Evolutionary conservation across 768 basidiomycete genomes (phyloP).

Genomic region (Paxillus rubicundulus): DNA sequence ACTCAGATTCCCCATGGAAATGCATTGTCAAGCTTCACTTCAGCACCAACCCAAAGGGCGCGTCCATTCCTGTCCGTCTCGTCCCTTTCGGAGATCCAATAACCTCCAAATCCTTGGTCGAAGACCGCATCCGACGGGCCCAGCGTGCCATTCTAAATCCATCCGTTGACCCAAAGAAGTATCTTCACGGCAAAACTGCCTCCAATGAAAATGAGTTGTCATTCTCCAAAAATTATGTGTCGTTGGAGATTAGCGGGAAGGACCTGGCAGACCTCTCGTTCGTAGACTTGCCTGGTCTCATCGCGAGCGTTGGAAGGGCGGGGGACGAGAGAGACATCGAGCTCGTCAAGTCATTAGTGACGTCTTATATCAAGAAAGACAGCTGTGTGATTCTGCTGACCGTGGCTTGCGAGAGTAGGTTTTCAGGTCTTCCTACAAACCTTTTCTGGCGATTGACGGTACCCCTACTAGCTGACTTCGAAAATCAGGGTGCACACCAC

Average conservation of each 20-base stretch:
- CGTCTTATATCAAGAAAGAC: too few species aligned
- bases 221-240: constrained; percentile 53
- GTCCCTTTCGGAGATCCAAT: constrained; percentile 46
- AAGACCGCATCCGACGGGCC: constrained; percentile 59
- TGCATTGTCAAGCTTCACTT: constrained; percentile 46
- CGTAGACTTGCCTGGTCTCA: constrained; percentile 58
- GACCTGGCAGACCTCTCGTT: constrained; percentile 59
- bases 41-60: constrained; percentile 35
- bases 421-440: too few species aligned
- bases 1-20: constrained; percentile 39
- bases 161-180: constrained; percentile 3
- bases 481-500: too few species aligned
- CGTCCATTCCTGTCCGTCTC: constrained; percentile 35
- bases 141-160: constrained; percentile 63
- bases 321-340: constrained; percentile 52
- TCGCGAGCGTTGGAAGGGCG: constrained; percentile 45
- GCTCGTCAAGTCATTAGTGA: constrained; percentile 53
- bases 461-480: too few species aligned
- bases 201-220: constrained; percentile 9
- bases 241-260: constrained; percentile 51
- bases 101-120: constrained; percentile 48
- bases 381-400: too few species aligned
- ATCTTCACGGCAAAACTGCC: background rate
- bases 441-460: too few species aligned
- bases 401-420: too few species aligned